phyloP scores from a whole-genome alignment of 371 early-diverging fungal genomes.

The Apophysomyces variabilis region DNA sequence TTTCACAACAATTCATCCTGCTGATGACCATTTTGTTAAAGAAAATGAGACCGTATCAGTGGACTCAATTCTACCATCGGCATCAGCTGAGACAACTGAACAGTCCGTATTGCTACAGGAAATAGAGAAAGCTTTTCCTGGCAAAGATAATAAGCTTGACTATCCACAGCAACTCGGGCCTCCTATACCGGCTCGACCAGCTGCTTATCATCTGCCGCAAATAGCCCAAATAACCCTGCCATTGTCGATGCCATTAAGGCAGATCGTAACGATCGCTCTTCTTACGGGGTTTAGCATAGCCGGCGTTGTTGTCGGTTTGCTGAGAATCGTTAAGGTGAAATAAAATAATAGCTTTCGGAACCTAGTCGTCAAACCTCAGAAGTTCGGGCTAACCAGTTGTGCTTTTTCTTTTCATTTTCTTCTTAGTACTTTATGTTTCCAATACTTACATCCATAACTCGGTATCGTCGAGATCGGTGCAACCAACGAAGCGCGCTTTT shows the following conservation, averaged over 20 bases:
- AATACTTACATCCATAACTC: not conserved
- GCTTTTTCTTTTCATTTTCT: not conserved
- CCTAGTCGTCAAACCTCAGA: too few relatives aligned
- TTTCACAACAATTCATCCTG: not conserved
- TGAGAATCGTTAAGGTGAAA: not conserved
- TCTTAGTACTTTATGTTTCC: not conserved
- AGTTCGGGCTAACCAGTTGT: too few relatives aligned
- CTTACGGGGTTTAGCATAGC: not conserved
- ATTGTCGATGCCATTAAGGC: not conserved
- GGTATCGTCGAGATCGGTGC: conserved; percentile 3
- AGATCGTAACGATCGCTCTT: not conserved
- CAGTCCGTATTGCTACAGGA: not conserved
- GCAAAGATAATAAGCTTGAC: not conserved
- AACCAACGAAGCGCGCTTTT: not conserved
- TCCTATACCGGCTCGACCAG: not conserved
- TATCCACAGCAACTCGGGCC: not conserved
- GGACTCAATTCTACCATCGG: not conserved
- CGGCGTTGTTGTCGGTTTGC: not conserved
- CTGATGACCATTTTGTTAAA: not conserved
- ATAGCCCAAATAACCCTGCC: not conserved
- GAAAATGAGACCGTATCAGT: not conserved
- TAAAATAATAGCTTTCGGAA: not conserved
- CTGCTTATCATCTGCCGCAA: too few relatives aligned
- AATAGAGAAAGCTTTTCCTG: not conserved
- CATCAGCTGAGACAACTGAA: not conserved